These are phyloP conservation scores for Metschnikowia borealis DNA, from an alignment of 805 yeast species.

Conservation along the genomic window DNA sequence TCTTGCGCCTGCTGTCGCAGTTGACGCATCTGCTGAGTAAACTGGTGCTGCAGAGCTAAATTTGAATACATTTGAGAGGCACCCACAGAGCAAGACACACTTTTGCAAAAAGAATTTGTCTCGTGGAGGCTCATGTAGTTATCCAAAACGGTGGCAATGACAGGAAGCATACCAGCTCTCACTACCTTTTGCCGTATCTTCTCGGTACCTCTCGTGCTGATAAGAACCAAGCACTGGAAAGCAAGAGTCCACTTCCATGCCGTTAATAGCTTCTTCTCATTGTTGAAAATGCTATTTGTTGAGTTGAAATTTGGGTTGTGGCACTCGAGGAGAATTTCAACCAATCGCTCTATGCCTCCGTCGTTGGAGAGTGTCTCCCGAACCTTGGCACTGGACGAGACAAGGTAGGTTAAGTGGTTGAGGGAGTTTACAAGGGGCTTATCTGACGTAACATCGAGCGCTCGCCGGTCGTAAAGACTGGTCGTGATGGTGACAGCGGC, in stretches of 20 bases:
- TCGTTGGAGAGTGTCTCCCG: constrained; percentile 85
- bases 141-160: constrained; percentile 87
- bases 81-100: not conserved
- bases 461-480: constrained; percentile 85
- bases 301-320: constrained; percentile 35
- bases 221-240: constrained; percentile 83
- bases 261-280: constrained; percentile 50
- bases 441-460: constrained; percentile 85
- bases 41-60: constrained; percentile 1
- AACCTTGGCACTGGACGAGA: constrained; percentile 81
- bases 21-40: not conserved
- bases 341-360: constrained; percentile 88
- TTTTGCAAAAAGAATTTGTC: constrained; percentile 25
- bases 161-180: constrained; percentile 86
- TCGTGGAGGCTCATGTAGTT: constrained; percentile 59
- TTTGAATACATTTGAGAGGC: constrained; percentile 5
- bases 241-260: constrained; percentile 98
- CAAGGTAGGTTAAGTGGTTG: constrained; percentile 83
- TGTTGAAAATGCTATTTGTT: constrained; percentile 30
- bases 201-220: constrained; percentile 93
- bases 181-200: constrained; percentile 79
- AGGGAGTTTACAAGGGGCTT: constrained; percentile 88
- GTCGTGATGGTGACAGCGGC: constrained; percentile 93
- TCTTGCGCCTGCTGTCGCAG: constrained; percentile 4
- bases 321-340: constrained; percentile 82